Conservation (phyloP, 495 filamentous ascomycete species). For the Cenococcum geophilum region DNA sequence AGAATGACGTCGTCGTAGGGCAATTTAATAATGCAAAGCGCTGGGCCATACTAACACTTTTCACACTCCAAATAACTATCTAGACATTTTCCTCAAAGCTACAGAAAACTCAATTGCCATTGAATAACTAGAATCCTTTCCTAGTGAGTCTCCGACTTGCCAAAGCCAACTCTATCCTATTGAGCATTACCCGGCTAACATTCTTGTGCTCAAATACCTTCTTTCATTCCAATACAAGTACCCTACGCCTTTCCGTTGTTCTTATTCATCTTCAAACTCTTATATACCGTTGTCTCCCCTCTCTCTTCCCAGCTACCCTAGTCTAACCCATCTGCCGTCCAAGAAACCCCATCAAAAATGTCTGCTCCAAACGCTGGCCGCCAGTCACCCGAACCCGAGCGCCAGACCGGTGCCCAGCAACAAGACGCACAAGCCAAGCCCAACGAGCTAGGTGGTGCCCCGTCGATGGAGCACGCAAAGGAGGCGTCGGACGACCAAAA, state of each 20-base stretch:
- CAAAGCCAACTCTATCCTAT: background rate
- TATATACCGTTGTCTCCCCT: background rate
- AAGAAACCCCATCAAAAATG: conserved; percentile 42
- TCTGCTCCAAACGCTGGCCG: conserved; percentile 58
- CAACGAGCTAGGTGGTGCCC: conserved; percentile 49
- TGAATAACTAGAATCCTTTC: background rate
- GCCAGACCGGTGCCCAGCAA: conserved; percentile 59
- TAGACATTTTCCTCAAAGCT: background rate
- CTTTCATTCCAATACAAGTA: no score
- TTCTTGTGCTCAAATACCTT: background rate
- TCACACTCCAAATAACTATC: background rate
- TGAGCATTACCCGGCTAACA: background rate
- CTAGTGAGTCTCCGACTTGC: background rate
- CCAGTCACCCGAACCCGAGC: conserved; percentile 75
- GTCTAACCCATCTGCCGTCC: background rate
- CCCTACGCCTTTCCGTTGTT: no score
- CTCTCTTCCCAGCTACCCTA: background rate
- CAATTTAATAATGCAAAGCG: conserved; percentile 11
- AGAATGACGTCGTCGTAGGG: conserved; percentile 18
- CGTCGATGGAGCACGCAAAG: conserved; percentile 44
- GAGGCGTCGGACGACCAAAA: conserved; percentile 42
- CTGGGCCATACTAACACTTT: conserved; percentile 6
- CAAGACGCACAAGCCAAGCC: conserved; percentile 45
- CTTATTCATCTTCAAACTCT: no score
- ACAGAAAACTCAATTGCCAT: background rate